A percentile compares a stretch with the other conserved stretches of the same genome.
These are phyloP conservation scores for Salicornia ramosissima DNA, from an alignment of 148 eudicot genomes.

Conservation along the genomic window DNA sequence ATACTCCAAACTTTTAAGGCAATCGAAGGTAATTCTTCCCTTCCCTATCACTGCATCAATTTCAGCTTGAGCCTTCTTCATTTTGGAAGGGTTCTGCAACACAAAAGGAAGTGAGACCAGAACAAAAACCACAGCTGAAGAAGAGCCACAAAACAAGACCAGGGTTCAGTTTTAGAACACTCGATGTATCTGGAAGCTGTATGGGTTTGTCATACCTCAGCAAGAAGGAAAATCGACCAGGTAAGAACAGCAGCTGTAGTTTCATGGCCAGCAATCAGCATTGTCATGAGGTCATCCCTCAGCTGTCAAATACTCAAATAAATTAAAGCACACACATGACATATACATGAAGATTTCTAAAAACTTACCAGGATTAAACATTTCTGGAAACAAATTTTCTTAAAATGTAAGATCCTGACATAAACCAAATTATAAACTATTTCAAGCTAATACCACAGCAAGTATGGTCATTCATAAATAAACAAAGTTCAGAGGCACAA, in stretches of 20 bases:
- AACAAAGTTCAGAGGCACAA: too few species aligned
- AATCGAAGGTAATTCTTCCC: conserved; percentile 60
- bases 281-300: conserved; percentile 97
- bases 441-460: background rate
- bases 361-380: background rate
- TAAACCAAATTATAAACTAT: background rate
- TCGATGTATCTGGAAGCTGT: background rate
- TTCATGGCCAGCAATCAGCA: conserved; percentile 99
- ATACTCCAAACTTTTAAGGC: conserved; percentile 75
- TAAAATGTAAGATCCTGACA: background rate
- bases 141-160: background rate
- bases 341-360: background rate
- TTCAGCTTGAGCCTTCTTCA: conserved; percentile 96
- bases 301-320: conserved; percentile 52
- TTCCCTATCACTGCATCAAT: conserved; percentile 72
- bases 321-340: background rate
- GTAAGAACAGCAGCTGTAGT: conserved; percentile 99
- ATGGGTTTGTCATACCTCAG: conserved; percentile 46
- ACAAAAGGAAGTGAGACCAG: conserved; percentile 17
- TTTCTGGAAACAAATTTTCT: background rate
- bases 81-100: conserved; percentile 76
- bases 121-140: conserved; percentile 1
- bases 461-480: too few species aligned
- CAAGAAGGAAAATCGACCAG: conserved; percentile 90
- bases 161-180: background rate